Evolutionary conservation across 495 filamentous ascomycete genomes (phyloP), one percentile per base, ranked within the genome.

Genomic region (Aspergillus steynii): DNA sequence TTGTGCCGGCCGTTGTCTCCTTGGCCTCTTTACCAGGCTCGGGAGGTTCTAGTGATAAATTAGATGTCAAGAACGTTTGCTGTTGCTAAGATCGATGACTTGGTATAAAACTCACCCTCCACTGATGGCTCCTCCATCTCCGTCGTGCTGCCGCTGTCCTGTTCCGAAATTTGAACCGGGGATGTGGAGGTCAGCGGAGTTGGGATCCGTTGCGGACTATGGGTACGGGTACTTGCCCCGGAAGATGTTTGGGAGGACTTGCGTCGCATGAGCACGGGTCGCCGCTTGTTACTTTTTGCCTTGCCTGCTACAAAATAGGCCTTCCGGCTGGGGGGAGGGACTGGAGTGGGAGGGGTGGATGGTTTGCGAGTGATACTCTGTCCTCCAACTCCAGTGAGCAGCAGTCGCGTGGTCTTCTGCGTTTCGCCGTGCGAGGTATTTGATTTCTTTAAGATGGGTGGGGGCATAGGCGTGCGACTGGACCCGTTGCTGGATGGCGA

Each of bases 371-470:
- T 76, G 47, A 74, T 65, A 29, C 61, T 71, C 46, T 68, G 64
- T n/a, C 69, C 73, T 28, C 58, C 64, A 5, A 65, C 55, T 2
- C 59, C 65, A 29, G 71, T 65, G 8, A 78, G 63, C 0, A 76
- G 69, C 5, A 77, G 61, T 12, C 75, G 75, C 10, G 76, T 68
- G 29, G 68, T 74, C 58, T 78, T 80, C 6, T 69, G 68, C 3
- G 62, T 37, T 53, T 74, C 74, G 20, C 57, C 59, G 28, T 67
- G 67, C 1, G 65, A 50, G 7, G 60, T 49, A 20, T 60, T 69
- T 1, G 73, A 65, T 42, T 77, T 79, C 64, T 78, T 80, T 29
- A 80, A 57, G 12, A 80, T 79, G 2, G 77, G 68, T 20, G 65
- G 73, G n/a, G 74, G 70, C 37, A 42, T 42, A 28, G 70, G 64